Evolutionary conservation across 1,284 basidiomycete species (phyloP).

Genomic region (Puccinia novopanici): DNA sequence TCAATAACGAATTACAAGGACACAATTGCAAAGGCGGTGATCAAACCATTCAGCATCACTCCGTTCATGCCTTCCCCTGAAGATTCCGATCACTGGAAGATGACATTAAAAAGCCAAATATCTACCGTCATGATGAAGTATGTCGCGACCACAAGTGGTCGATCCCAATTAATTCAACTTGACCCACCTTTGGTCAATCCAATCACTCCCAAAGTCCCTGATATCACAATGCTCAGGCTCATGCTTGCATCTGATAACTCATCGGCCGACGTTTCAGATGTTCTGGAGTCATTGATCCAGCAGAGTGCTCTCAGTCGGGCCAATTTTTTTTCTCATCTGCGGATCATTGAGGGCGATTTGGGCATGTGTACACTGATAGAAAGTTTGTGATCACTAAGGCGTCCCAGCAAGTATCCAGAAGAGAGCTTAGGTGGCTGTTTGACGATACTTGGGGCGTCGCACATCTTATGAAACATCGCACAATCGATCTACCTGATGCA

Average conservation of each 20-base stretch:
- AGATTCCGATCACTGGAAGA: no score
- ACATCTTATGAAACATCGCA: not conserved
- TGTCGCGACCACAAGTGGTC: not conserved
- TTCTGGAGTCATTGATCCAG: not conserved
- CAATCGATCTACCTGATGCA: not conserved
- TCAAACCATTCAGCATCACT: not conserved
- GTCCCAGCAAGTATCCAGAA: not conserved
- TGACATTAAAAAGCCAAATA: not conserved
- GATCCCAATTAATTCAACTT: no score
- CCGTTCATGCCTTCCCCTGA: no score
- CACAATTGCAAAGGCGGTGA: no score
- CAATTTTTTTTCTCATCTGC: conserved; percentile 1
- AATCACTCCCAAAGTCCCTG: not conserved
- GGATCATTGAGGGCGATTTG: conserved; percentile 15
- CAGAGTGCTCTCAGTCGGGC: not conserved
- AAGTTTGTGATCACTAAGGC: not conserved
- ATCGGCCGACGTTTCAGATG: not conserved
- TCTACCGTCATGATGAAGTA: not conserved
- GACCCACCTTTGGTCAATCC: not conserved
- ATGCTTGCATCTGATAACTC: conserved; percentile 32
- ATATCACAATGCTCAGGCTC: conserved; percentile 24
- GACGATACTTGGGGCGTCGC: not conserved
- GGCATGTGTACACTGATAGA: not conserved
- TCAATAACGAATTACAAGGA: not conserved
- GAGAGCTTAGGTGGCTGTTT: not conserved